phyloP scores from a whole-genome alignment of 495 filamentous ascomycete genomes.

The Hypoxylon cercidicola region DNA sequence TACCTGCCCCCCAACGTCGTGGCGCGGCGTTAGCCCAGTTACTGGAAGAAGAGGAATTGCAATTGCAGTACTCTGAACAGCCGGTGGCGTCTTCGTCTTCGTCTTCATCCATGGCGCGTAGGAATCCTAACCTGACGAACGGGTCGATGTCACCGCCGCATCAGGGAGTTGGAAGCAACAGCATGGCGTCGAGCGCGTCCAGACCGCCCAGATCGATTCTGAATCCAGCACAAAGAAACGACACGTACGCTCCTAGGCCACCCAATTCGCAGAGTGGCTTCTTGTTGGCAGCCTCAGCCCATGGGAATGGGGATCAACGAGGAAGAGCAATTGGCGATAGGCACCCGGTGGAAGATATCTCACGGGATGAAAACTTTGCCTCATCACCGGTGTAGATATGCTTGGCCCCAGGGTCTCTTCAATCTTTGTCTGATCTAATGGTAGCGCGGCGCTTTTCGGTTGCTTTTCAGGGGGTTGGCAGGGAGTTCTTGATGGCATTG shows the following conservation, averaged over 20 bases:
- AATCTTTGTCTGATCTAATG: slow-evolving; percentile 33
- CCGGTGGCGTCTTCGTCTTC: slow-evolving; percentile 9
- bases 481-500: slow-evolving; percentile 35
- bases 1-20: slow-evolving; percentile 58
- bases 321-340: slow-evolving; percentile 28
- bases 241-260: slow-evolving; percentile 13
- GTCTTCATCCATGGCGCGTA: slow-evolving; percentile 2
- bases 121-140: slow-evolving; percentile 5
- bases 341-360: slow-evolving; percentile 41
- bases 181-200: slow-evolving; percentile 12
- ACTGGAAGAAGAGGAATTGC: slow-evolving; percentile 53
- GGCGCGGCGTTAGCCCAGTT: slow-evolving; percentile 58
- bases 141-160: slow-evolving; percentile 19
- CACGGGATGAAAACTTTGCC: slow-evolving; percentile 19
- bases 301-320: slow-evolving; percentile 28
- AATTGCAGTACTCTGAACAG: slow-evolving; percentile 18
- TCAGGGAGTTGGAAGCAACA: slow-evolving; percentile 20
- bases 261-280: slow-evolving; percentile 19
- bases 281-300: slow-evolving; percentile 12
- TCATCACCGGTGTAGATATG: slow-evolving; percentile 29
- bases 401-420: slow-evolving; percentile 1
- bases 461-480: slow-evolving; percentile 13
- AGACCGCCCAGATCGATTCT: slow-evolving; percentile 23
- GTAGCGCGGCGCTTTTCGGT: slow-evolving; percentile 44
- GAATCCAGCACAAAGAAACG: slow-evolving; percentile 28